Evolutionary conservation across 2,329 filamentous ascomycete genomes (phyloP), one percentile per base, ranked within the genome.

Genomic region (Trichoderma cornu-damae): DNA sequence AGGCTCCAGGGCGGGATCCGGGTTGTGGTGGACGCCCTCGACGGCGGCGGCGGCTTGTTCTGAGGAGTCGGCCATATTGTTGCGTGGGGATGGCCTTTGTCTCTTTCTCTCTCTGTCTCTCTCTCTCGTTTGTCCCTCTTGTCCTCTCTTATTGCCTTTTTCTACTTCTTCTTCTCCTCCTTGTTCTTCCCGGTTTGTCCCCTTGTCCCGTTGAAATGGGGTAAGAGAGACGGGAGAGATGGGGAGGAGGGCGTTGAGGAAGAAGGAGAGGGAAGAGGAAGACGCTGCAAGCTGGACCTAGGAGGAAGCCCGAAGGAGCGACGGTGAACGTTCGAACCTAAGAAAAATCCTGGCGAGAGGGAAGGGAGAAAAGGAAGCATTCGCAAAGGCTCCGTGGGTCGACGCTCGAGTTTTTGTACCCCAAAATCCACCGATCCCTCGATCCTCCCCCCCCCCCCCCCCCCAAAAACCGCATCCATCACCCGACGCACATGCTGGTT

Each of bases 1-100:
- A 43, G 71, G 68, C 37, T 75, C 69, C 50, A 73, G 66, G 16
- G 68, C 69, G 34, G 69, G 69, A 55, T 71, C 68, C 24, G 68
- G 61, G 58, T 66, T 67, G 59, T 67, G 64, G 37, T 66, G 67
- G 59, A 63, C 42, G 50, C 59, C 30, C 3, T 51, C 49, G 24
- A 46, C 34, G 44, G 59, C 46, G 30, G 22, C 49, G 37, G 49
- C 34, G 12, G 24, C 22, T 14, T 38, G 38, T 53, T 34, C 26
- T 35, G 40, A 54, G 14, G 43, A 50, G 47, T 57, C 54, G 7
- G 54, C 47, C 54, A 57, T 57, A n/a, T 14, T 38, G 38, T 53
- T 34, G 26, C 26, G 40, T 46, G 14, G 43, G 44, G 47, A 51
- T 47, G 7, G 54, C 47, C 54, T 51, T 57, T 44, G 44, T 11